Conservation (phyloP, 78 protist species). For the Trichosphaerium sp. region DNA sequence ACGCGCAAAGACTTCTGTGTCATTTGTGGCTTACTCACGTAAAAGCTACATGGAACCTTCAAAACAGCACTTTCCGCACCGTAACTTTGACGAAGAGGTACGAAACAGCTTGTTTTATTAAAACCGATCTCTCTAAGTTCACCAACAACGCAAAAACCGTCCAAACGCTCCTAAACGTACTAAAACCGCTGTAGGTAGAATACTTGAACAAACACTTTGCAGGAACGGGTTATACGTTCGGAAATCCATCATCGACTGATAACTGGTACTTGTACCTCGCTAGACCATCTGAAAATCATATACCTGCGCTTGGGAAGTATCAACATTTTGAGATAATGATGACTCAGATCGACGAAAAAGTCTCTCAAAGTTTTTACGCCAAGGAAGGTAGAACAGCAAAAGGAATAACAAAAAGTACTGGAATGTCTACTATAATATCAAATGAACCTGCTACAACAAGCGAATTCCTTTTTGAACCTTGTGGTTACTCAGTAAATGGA, state of each 20-base stretch:
- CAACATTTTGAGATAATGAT: constrained; percentile 67
- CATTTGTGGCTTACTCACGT: constrained; percentile 59
- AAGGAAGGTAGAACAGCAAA: constrained; percentile 25
- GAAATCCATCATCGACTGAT: no score
- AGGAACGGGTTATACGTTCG: neutral
- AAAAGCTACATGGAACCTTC: constrained; percentile 66
- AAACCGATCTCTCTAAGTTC: no score
- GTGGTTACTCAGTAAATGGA: constrained; percentile 93
- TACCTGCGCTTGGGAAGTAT: no score
- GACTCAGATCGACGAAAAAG: constrained; percentile 66
- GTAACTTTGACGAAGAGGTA: constrained; percentile 58
- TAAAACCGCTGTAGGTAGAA: neutral
- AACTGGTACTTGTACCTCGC: neutral
- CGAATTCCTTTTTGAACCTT: constrained; percentile 75
- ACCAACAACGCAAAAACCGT: neutral
- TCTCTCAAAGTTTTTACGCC: constrained; percentile 46
- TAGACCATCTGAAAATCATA: neutral
- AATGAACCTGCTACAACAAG: constrained; percentile 3
- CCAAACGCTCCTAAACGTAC: neutral
- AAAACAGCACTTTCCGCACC: constrained; percentile 67
- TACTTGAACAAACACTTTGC: constrained; percentile 20
- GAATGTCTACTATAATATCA: constrained; percentile 29
- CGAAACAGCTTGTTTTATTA: neutral
- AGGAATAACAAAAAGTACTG: constrained; percentile 28
- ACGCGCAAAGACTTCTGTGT: constrained; percentile 18